phyloP scores from a whole-genome alignment of 306 rosid genomes.

The Lagenaria siceraria region DNA sequence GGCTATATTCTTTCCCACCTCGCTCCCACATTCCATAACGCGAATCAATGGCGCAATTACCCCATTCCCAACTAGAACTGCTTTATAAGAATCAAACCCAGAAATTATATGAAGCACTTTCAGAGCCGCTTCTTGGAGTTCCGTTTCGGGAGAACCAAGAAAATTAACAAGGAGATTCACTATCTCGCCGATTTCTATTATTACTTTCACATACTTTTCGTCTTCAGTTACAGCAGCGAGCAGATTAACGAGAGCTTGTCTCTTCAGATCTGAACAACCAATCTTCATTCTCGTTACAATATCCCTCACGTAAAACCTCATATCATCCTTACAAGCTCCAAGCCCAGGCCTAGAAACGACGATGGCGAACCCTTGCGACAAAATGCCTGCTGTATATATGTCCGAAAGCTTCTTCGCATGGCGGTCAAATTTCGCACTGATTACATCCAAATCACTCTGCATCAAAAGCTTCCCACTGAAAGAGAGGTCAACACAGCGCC shows the following conservation, averaged over 20 bases:
- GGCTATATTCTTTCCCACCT: conserved; percentile 33
- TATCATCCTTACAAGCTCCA: conserved; percentile 71
- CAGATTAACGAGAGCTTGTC: conserved; percentile 41
- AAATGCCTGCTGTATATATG: conserved; percentile 32
- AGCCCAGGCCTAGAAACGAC: conserved; percentile 55
- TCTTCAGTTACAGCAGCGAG: conserved; percentile 40
- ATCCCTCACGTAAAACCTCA: conserved; percentile 71
- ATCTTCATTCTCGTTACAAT: conserved; percentile 64
- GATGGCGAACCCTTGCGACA: conserved; percentile 42
- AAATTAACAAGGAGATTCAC: conserved; percentile 36
- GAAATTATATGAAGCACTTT: conserved; percentile 42
- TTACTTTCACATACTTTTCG: conserved; percentile 55
- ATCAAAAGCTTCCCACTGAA: conserved; percentile 85
- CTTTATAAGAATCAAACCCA: conserved; percentile 40
- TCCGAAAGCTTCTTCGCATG: conserved; percentile 44
- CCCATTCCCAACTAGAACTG: conserved; percentile 41
- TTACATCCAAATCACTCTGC: conserved; percentile 82
- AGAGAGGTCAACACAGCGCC: conserved; percentile 63
- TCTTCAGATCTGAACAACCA: conserved; percentile 59
- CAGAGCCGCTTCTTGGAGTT: conserved; percentile 45
- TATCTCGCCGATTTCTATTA: conserved; percentile 39
- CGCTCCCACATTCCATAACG: conserved; percentile 61
- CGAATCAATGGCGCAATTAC: conserved; percentile 51
- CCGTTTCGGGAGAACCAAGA: conserved; percentile 45
- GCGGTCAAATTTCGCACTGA: conserved; percentile 35